A percentile compares a stretch with the other conserved stretches of the same genome.
These are phyloP conservation scores for Amesomyces nigricolor DNA, from an alignment of 2,329 filamentous ascomycete species.

Conservation along the genomic window DNA sequence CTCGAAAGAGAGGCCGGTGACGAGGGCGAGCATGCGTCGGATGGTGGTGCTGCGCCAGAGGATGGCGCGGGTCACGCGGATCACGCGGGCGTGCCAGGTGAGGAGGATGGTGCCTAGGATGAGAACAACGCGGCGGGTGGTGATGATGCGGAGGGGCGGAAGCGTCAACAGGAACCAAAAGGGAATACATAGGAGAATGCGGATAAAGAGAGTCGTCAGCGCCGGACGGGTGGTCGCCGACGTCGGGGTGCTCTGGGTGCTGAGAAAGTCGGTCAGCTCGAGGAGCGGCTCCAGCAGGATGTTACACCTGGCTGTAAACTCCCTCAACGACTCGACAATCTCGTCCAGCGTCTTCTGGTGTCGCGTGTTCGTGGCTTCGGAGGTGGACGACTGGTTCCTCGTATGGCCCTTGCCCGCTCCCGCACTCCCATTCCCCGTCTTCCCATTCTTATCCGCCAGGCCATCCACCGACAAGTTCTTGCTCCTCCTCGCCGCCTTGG, in stretches of 20 bases:
- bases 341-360: constrained; percentile 95
- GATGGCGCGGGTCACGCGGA: constrained; percentile 76
- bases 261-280: constrained; percentile 86
- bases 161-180: constrained; percentile 81
- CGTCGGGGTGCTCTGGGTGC: constrained; percentile 82
- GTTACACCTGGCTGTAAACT: constrained; percentile 88
- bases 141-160: constrained; percentile 78
- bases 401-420: constrained; percentile 21
- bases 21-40: constrained; percentile 59
- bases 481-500: constrained; percentile 23
- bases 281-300: constrained; percentile 84
- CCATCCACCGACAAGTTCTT: constrained; percentile 29
- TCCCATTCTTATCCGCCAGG: constrained; percentile 24
- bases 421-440: constrained; percentile 28
- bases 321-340: constrained; percentile 88
- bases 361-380: constrained; percentile 60
- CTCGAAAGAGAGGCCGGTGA: constrained; percentile 77
- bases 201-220: constrained; percentile 80
- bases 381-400: constrained; percentile 41
- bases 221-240: constrained; percentile 87
- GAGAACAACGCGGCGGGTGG: constrained; percentile 77
- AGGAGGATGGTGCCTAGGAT: constrained; percentile 78
- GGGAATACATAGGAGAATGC: constrained; percentile 81
- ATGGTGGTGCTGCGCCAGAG: constrained; percentile 82
- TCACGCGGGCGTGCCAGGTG: constrained; percentile 87